A percentile compares a stretch with the other conserved stretches of the same genome.
Evolutionary conservation across 768 basidiomycete genomes (phyloP).

Genomic region (Coprinopsis cinerea): DNA sequence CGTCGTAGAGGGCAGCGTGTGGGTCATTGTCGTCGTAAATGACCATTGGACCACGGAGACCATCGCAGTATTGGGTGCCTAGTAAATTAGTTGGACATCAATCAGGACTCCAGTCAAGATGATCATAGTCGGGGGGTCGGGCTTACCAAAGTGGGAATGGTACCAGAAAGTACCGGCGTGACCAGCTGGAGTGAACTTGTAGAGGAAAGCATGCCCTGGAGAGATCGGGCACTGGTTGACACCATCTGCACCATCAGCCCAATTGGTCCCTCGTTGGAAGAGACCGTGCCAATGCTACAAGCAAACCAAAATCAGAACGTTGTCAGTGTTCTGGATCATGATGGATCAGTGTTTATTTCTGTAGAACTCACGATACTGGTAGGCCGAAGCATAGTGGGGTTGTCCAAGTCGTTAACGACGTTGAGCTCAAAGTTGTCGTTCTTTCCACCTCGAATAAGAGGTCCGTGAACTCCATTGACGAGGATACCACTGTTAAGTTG

Average conservation of each 20-base stretch:
- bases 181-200: conserved; percentile 27
- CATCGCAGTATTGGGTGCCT: conserved; percentile 21
- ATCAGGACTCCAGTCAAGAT: conserved; percentile 14
- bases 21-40: conserved; percentile 20
- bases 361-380: conserved; percentile 42
- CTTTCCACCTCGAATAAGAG: conserved; percentile 16
- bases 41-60: conserved; percentile 18
- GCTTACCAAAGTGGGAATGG: conserved; percentile 29
- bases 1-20: conserved; percentile 20
- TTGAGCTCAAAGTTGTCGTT: conserved; percentile 40
- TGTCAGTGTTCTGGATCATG: not conserved
- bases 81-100: conserved; percentile 13
- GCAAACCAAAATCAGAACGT: not conserved
- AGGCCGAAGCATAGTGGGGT: conserved; percentile 41
- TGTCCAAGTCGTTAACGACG: conserved; percentile 39
- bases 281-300: conserved; percentile 43
- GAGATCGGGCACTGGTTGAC: conserved; percentile 39
- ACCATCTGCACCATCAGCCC: conserved; percentile 36
- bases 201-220: conserved; percentile 32
- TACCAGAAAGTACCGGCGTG: conserved; percentile 46
- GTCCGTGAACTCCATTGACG: not conserved
- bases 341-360: not conserved
- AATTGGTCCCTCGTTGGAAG: conserved; percentile 29
- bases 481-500: too few species aligned
- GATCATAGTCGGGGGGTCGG: too few species aligned